Conservation (phyloP, 768 basidiomycete species). For the Pholiota microspora region DNA sequence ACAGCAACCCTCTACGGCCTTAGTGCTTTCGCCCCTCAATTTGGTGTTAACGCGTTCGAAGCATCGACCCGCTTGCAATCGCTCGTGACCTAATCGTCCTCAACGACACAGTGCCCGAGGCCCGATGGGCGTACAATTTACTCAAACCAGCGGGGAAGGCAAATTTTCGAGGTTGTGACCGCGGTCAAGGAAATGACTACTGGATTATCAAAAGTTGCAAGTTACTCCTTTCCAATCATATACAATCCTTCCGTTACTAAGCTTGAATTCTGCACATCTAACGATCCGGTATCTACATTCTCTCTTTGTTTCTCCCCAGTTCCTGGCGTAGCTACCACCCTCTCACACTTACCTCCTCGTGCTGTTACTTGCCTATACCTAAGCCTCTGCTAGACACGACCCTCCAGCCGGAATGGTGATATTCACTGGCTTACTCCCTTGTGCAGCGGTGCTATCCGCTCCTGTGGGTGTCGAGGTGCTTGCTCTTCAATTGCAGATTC, state of each 20-base stretch:
- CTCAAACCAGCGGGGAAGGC: conserved; percentile 15
- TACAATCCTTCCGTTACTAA: too few relatives aligned
- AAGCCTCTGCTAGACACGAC: too few relatives aligned
- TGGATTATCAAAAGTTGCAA: conserved; percentile 4
- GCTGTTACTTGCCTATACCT: too few relatives aligned
- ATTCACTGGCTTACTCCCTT: not conserved
- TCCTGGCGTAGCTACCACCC: too few relatives aligned
- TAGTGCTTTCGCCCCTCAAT: conserved; percentile 18
- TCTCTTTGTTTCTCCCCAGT: too few relatives aligned
- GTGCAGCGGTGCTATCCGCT: not conserved
- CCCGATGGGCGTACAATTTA: conserved; percentile 14
- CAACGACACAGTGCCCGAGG: conserved; percentile 18
- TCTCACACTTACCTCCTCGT: too few relatives aligned
- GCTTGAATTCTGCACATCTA: too few relatives aligned
- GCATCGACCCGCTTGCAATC: conserved; percentile 12
- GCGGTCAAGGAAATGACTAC: conserved; percentile 7
- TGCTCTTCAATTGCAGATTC: not conserved
- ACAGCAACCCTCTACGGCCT: conserved; percentile 16
- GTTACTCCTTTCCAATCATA: too few relatives aligned
- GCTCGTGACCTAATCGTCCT: conserved; percentile 13
- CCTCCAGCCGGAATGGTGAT: too few relatives aligned
- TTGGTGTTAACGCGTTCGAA: conserved; percentile 17
- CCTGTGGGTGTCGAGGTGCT: not conserved
- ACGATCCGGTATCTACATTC: too few relatives aligned
- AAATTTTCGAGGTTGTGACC: conserved; percentile 13